These are phyloP conservation scores for Apophysomyces sp. DNA, from an alignment of 371 early-diverging fungal genomes.

Conservation along the genomic window DNA sequence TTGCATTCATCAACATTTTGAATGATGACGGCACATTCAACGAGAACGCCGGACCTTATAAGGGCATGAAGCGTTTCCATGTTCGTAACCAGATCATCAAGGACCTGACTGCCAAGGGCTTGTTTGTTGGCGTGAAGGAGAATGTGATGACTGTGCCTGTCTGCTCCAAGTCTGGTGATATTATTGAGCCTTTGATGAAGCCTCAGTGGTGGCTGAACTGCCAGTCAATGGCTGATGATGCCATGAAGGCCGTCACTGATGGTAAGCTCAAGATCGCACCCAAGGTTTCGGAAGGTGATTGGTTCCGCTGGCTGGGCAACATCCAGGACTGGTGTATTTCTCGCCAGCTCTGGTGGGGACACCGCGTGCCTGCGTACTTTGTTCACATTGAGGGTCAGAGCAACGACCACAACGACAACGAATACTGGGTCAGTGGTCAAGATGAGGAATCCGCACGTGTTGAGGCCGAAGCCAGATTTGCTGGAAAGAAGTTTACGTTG, in stretches of 20 bases:
- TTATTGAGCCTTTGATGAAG: slow-evolving; percentile 98
- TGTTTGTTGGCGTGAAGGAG: slow-evolving; percentile 86
- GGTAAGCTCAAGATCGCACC: slow-evolving; percentile 93
- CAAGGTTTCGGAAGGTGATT: slow-evolving; percentile 87
- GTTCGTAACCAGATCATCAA: slow-evolving; percentile 89
- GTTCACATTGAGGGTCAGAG: slow-evolving; percentile 62
- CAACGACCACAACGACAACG: slow-evolving; percentile 49
- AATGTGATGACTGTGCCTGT: slow-evolving; percentile 96
- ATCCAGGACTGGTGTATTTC: slow-evolving; percentile 97
- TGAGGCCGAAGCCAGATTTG: slow-evolving; percentile 76
- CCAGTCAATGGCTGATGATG: slow-evolving; percentile 87
- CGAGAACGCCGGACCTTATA: slow-evolving; percentile 84
- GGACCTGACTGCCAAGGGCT: slow-evolving; percentile 84
- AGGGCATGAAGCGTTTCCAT: slow-evolving; percentile 95
- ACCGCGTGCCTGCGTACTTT: slow-evolving; percentile 98
- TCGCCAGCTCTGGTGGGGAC: slow-evolving; percentile 99
- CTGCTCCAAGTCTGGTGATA: slow-evolving; percentile 92
- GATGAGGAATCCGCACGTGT: slow-evolving; percentile 77
- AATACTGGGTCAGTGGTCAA: slow-evolving; percentile 91
- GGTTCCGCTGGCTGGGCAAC: slow-evolving; percentile 97
- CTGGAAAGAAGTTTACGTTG: slow-evolving; percentile 65
- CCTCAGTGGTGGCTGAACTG: slow-evolving; percentile 99
- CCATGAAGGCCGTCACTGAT: slow-evolving; percentile 84
- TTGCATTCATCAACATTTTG: slow-evolving; percentile 92
- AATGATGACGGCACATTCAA: slow-evolving; percentile 97